Conservation (phyloP, 192 early-diverging fungal species). For the Entomortierella beljakovae region DNA sequence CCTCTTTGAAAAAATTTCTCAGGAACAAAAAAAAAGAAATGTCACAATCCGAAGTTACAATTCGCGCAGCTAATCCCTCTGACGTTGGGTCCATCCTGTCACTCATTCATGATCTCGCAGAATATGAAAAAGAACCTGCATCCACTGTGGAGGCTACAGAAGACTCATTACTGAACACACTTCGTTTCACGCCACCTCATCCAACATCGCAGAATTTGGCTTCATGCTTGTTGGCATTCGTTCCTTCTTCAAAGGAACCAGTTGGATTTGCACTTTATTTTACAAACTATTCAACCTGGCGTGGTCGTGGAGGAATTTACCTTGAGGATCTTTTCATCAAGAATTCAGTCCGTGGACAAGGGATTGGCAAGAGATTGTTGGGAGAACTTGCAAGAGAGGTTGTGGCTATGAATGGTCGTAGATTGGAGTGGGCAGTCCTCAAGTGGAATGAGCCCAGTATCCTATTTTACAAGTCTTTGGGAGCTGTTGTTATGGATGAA, state of each 20-base stretch:
- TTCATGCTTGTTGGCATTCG: constrained; percentile 24
- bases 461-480: constrained; percentile 79
- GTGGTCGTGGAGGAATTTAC: constrained; percentile 81
- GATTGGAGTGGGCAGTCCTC: constrained; percentile 88
- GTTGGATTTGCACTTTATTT: constrained; percentile 90
- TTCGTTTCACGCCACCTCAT: constrained; percentile 74
- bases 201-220: constrained; percentile 73
- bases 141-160: constrained; percentile 80
- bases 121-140: constrained; percentile 77
- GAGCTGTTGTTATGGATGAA: constrained; percentile 75
- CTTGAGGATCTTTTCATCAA: constrained; percentile 87
- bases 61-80: constrained; percentile 63
- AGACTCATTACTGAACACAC: constrained; percentile 65
- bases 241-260: constrained; percentile 39
- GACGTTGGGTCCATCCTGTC: constrained; percentile 75
- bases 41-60: constrained; percentile 31
- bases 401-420: constrained; percentile 71
- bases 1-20: too few relatives aligned
- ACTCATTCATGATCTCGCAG: constrained; percentile 81
- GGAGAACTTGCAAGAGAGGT: constrained; percentile 75
- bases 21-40: constrained; percentile 14
- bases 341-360: constrained; percentile 69
- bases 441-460: constrained; percentile 89
- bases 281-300: constrained; percentile 85
- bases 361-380: constrained; percentile 78